Percentiles rank a stretch among this genome's conserved stretches.
Evolutionary conservation across 2,329 filamentous ascomycete genomes (phyloP).

Genomic region (Sclerotiophoma versabilis): DNA sequence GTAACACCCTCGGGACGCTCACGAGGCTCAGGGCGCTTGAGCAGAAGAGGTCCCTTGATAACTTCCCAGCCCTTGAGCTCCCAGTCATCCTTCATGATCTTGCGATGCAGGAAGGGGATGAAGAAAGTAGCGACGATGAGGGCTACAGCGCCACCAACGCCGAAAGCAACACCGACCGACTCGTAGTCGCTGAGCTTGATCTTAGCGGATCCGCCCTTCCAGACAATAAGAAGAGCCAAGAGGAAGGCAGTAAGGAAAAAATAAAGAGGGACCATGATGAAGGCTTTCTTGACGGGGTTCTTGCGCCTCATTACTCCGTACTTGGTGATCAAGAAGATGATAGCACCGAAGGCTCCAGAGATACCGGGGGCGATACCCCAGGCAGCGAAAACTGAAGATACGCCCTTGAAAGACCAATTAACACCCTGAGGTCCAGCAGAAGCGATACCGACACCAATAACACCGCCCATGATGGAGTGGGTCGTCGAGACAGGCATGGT

Average conservation of each 20-base stretch:
- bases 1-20: conserved; percentile 51
- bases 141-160: conserved; percentile 59
- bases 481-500: conserved; percentile 64
- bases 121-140: conserved; percentile 62
- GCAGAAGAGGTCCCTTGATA: conserved; percentile 61
- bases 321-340: conserved; percentile 65
- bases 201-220: conserved; percentile 54
- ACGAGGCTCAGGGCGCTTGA: conserved; percentile 50
- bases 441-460: conserved; percentile 55
- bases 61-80: conserved; percentile 64
- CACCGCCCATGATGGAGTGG: conserved; percentile 54
- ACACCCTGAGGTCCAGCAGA: conserved; percentile 63
- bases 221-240: conserved; percentile 55
- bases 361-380: conserved; percentile 68
- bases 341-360: conserved; percentile 60
- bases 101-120: conserved; percentile 65
- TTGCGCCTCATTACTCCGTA: conserved; percentile 62
- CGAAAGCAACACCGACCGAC: conserved; percentile 63
- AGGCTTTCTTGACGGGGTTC: conserved; percentile 62
- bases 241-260: conserved; percentile 64
- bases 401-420: conserved; percentile 65
- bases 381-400: conserved; percentile 64
- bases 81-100: conserved; percentile 68
- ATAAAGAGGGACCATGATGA: conserved; percentile 60
- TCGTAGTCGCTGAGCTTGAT: conserved; percentile 59